Evolutionary conservation across 2,329 filamentous ascomycete genomes (phyloP).

Genomic region (Arthroderma sp.): DNA sequence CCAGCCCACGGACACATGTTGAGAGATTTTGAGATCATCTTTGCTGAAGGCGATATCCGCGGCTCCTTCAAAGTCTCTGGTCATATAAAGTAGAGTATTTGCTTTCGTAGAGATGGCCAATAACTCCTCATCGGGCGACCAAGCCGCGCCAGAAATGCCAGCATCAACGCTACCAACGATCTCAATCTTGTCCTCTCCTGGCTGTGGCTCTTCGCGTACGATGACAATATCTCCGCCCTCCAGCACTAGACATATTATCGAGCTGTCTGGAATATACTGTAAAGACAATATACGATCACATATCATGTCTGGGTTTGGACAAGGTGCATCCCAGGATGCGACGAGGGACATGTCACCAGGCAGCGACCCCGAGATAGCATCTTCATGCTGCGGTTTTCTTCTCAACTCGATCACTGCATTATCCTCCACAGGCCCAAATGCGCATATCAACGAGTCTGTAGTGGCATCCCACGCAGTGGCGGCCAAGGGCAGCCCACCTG

Average conservation of each 20-base stretch:
- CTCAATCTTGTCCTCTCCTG: constrained; percentile 69
- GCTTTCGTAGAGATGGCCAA: constrained; percentile 70
- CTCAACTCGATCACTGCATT: constrained; percentile 63
- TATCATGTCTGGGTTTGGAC: constrained; percentile 60
- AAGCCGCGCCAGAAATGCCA: constrained; percentile 76
- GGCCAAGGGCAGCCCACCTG: constrained; percentile 51
- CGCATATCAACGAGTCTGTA: constrained; percentile 65
- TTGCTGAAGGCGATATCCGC: constrained; percentile 58
- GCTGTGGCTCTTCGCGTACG: constrained; percentile 58
- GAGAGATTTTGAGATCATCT: constrained; percentile 75
- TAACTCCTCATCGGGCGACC: constrained; percentile 92
- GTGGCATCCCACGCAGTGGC: constrained; percentile 77
- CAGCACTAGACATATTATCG: constrained; percentile 68
- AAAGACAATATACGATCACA: constrained; percentile 66
- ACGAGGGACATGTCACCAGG: constrained; percentile 41
- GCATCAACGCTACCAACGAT: constrained; percentile 91
- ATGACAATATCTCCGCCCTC: constrained; percentile 84
- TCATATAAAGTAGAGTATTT: constrained; percentile 81
- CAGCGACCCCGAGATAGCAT: constrained; percentile 31
- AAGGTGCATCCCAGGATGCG: constrained; percentile 80
- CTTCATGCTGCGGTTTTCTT: constrained; percentile 32
- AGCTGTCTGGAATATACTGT: constrained; percentile 73
- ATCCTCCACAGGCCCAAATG: constrained; percentile 65
- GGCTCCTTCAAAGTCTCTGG: constrained; percentile 73
- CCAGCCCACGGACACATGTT: constrained; percentile 94